These are phyloP conservation scores for Umbilicaria muhlenbergii DNA, from an alignment of 495 filamentous ascomycete species.

Conservation along the genomic window DNA sequence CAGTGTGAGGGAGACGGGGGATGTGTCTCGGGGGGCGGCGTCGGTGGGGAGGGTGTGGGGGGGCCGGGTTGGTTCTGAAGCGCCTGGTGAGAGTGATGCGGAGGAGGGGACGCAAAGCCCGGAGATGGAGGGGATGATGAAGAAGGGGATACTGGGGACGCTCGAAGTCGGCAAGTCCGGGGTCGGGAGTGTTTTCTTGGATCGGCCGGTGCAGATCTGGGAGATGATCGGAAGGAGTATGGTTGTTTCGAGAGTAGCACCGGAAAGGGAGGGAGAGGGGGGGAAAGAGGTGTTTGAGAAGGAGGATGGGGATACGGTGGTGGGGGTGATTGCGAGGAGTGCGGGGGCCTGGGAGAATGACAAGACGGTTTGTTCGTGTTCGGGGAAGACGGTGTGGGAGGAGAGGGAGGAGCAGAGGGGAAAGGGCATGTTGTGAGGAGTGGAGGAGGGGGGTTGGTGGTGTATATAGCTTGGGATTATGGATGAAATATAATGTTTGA, in stretches of 20 bases:
- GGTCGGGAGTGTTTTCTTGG: constrained; percentile 60
- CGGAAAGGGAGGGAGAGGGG: constrained; percentile 21
- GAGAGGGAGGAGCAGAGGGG: constrained; percentile 79
- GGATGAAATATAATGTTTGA: too few species aligned
- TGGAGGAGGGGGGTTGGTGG: too few species aligned
- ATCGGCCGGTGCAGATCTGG: constrained; percentile 75
- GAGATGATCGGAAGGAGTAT: constrained; percentile 88
- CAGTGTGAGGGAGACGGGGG: constrained; percentile 71
- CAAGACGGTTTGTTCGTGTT: constrained; percentile 90
- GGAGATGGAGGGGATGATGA: too few species aligned
- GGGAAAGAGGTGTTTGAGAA: constrained; percentile 27
- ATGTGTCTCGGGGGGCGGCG: constrained; percentile 67
- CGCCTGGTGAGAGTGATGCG: too few species aligned
- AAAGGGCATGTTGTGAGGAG: constrained; percentile 62
- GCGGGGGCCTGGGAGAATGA: constrained; percentile 97
- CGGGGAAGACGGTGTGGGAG: constrained; percentile 95
- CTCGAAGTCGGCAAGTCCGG: constrained; percentile 50
- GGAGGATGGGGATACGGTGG: constrained; percentile 67
- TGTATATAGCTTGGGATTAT: too few species aligned
- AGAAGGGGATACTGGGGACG: constrained; percentile 55
- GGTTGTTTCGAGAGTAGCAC: constrained; percentile 47
- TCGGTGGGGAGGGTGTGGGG: constrained; percentile 81
- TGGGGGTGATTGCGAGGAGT: constrained; percentile 86
- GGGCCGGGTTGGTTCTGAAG: too few species aligned
- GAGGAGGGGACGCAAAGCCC: constrained; percentile 26